Percentiles rank a stretch among this genome's conserved stretches.
Evolutionary conservation across 768 basidiomycete genomes (phyloP).

Genomic region (Asterophora parasitica): DNA sequence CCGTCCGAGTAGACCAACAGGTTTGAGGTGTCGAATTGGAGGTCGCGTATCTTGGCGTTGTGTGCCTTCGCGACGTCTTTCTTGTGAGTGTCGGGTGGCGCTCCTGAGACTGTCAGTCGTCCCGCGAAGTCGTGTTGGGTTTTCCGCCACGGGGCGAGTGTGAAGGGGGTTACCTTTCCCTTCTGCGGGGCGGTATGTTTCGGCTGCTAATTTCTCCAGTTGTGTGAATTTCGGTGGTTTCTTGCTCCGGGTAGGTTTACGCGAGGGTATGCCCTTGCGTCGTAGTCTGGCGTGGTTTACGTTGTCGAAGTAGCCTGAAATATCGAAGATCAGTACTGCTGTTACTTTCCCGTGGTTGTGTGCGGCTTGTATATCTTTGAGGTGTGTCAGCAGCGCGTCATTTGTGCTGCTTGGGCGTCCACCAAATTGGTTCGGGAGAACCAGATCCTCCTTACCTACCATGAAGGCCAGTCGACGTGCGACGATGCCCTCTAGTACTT

Average conservation of each 20-base stretch:
- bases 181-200: neutral
- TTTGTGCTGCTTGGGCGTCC: no score
- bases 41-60: neutral
- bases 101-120: neutral
- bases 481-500: slow-evolving; percentile 25
- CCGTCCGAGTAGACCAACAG: neutral
- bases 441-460: slow-evolving; percentile 18
- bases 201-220: slow-evolving; percentile 15
- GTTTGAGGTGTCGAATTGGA: no score
- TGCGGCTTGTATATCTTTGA: no score
- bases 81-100: neutral
- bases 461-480: slow-evolving; percentile 20
- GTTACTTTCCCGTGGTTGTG: slow-evolving; percentile 17
- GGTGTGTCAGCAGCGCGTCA: no score
- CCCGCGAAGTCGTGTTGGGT: neutral
- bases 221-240: slow-evolving; percentile 3
- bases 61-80: neutral
- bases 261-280: slow-evolving; percentile 14
- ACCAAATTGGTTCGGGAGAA: slow-evolving; percentile 19
- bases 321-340: slow-evolving; percentile 24
- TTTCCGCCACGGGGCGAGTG: neutral
- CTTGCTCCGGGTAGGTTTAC: neutral
- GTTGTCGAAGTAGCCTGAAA: slow-evolving; percentile 26
- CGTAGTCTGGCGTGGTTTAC: slow-evolving; percentile 21
- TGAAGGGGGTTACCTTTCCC: neutral